Conservation (phyloP, 1,284 basidiomycete genomes). For the Boletus sp. region DNA sequence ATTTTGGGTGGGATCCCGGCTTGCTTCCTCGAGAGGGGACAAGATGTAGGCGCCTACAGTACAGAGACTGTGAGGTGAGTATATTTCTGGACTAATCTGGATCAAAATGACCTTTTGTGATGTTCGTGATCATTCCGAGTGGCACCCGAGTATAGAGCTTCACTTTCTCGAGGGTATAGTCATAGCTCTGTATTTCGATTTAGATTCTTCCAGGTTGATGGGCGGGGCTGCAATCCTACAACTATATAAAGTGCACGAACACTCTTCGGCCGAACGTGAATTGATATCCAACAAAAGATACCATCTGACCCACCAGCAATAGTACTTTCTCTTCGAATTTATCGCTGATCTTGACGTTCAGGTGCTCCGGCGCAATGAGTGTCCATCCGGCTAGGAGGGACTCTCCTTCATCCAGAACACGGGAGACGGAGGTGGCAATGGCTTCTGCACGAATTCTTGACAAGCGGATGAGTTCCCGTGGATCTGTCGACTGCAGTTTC, state of each 20-base stretch:
- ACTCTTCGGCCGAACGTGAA: conserved; percentile 41
- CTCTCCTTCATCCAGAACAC: conserved; percentile 82
- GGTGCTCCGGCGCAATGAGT: conserved; percentile 76
- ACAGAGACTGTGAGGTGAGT: conserved; percentile 2
- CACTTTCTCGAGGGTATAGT: conserved; percentile 89
- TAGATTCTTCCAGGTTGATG: conserved; percentile 2
- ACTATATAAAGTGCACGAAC: conserved; percentile 64
- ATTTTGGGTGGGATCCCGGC: conserved; percentile 82
- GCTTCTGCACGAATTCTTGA: conserved; percentile 87
- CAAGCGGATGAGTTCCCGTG: conserved; percentile 81
- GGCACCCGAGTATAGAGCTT: conserved; percentile 87
- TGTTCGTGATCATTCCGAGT: conserved; percentile 75
- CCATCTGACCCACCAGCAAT: conserved; percentile 60
- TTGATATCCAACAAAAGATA: conserved; percentile 4
- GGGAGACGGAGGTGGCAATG: conserved; percentile 80
- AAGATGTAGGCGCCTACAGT: conserved; percentile 82
- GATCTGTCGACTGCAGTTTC: conserved; percentile 84
- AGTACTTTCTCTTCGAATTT: conserved; percentile 93
- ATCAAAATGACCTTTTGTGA: conserved; percentile 66
- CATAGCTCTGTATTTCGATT: conserved; percentile 63
- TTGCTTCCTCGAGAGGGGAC: conserved; percentile 85
- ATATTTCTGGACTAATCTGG: background rate
- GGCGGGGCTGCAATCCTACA: conserved; percentile 35
- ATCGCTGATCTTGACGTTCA: conserved; percentile 67
- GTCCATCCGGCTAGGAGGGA: conserved; percentile 86